phyloP scores from a whole-genome alignment of 768 basidiomycete species.

The Brasilioporus rufonigricans region DNA sequence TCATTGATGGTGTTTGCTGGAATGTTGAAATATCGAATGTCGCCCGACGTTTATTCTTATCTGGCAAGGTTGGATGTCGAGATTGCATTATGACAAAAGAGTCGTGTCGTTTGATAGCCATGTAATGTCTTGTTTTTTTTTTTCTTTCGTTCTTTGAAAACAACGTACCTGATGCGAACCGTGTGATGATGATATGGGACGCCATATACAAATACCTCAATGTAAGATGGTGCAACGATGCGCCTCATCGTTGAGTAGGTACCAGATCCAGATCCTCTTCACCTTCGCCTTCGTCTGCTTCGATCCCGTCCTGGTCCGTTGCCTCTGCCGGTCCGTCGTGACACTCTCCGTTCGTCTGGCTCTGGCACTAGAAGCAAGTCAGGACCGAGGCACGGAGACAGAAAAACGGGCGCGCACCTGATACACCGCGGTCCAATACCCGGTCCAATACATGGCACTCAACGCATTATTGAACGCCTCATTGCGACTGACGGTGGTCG shows the following conservation, averaged over 20 bases:
- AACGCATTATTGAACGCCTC: slow-evolving; percentile 76
- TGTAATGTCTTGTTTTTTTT: background rate
- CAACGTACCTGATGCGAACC: slow-evolving; percentile 18
- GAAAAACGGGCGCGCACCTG: slow-evolving; percentile 47
- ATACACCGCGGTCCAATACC: slow-evolving; percentile 86
- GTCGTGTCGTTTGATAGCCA: background rate
- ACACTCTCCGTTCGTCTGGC: slow-evolving; percentile 15
- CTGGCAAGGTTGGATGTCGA: slow-evolving; percentile 83
- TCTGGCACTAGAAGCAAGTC: slow-evolving; percentile 23
- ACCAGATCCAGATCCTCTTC: slow-evolving; percentile 28
- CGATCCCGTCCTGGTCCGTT: slow-evolving; percentile 29
- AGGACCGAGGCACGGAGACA: background rate
- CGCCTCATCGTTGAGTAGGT: slow-evolving; percentile 28
- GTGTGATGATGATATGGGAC: background rate
- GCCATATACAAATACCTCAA: slow-evolving; percentile 3
- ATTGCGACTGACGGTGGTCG: slow-evolving; percentile 53
- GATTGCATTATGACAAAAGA: slow-evolving; percentile 56
- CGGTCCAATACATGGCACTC: slow-evolving; percentile 82
- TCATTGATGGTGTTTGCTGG: slow-evolving; percentile 88
- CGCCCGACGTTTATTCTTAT: slow-evolving; percentile 86
- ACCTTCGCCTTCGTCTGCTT: slow-evolving; percentile 20
- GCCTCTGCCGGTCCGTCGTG: slow-evolving; percentile 23
- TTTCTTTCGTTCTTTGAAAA: background rate
- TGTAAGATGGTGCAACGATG: background rate
- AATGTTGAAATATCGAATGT: slow-evolving; percentile 85